Percentiles rank a stretch among this genome's conserved stretches.
phyloP scores from a whole-genome alignment of 2,329 filamentous ascomycete genomes.

The Paracoccidioides brasiliensis region DNA sequence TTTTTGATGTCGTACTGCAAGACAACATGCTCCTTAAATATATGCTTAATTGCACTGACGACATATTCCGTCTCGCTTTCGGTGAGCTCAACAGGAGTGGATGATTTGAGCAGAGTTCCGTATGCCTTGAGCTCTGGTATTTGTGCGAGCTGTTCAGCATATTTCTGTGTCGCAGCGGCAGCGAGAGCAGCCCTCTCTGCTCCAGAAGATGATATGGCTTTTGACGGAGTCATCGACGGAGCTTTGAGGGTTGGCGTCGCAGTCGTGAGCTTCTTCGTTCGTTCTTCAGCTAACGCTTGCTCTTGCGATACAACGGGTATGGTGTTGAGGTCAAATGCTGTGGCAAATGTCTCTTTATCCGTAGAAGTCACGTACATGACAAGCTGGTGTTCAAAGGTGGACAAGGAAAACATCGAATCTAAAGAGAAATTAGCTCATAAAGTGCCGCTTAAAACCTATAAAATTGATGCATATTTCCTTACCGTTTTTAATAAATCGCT shows the following conservation, averaged over 20 bases:
- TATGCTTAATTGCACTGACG: slow-evolving; percentile 83
- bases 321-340: slow-evolving; percentile 78
- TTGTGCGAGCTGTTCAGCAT: slow-evolving; percentile 71
- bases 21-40: slow-evolving; percentile 95
- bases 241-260: slow-evolving; percentile 89
- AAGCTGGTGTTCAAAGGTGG: slow-evolving; percentile 90
- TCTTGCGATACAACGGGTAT: slow-evolving; percentile 91
- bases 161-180: slow-evolving; percentile 71
- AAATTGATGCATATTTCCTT: slow-evolving; percentile 19
- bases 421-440: slow-evolving; percentile 5
- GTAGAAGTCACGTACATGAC: slow-evolving; percentile 95
- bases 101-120: slow-evolving; percentile 85
- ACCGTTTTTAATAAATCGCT: slow-evolving; percentile 88
- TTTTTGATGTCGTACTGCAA: slow-evolving; percentile 97
- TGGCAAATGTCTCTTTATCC: slow-evolving; percentile 70
- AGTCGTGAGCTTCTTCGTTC: slow-evolving; percentile 91
- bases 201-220: slow-evolving; percentile 52
- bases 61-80: slow-evolving; percentile 97
- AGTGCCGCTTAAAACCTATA: background rate
- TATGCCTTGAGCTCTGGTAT: slow-evolving; percentile 88
- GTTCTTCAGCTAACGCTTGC: slow-evolving; percentile 89
- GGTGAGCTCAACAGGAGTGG: slow-evolving; percentile 71
- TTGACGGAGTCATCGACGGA: slow-evolving; percentile 65
- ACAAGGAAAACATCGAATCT: slow-evolving; percentile 93
- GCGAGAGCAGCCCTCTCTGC: slow-evolving; percentile 65